Base-by-base conservation (phyloP, 116 monocot species). In the Posidonia oceanica region DNA sequence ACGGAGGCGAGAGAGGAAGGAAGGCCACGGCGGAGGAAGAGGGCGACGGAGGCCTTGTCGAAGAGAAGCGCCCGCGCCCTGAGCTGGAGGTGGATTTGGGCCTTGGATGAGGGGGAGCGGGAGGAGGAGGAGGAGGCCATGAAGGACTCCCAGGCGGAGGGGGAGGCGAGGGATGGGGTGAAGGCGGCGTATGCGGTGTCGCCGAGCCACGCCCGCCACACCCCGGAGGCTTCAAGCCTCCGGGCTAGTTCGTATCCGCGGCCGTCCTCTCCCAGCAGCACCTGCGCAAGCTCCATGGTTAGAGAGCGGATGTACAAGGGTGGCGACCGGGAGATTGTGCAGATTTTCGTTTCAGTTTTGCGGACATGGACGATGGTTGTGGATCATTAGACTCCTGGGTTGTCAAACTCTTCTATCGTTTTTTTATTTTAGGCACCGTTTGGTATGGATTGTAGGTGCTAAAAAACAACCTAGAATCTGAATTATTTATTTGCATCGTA, bases 141-240 rank as follows among this genome's bases (percentile, higher is more conserved):
- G 90, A 99, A 99, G 61, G 82, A 18, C 10, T 99, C 99, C 99
- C 99, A 99, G 18, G 99, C 64, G 20, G 88, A 71, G 14, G 86
- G 82, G 52, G 99, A 90, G 36, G 84, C 65, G 61, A 99, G 86
- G 60, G 65, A 78, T 48, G 63, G 85, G 18, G 71, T 63, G 80
- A 99, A 90, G 55, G 66, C 67, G 38, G 83, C 70, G 71, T 99
- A 90, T 36, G 80, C 80, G 29, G 85, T 64, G 68, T 93, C 99
- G 40, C 93, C 90, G 20, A 99, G 83, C 99, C 99, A 99, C 20
- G 82, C 57, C 6, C 88, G 81, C 99, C 99, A 99, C 39, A 86
- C 83, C 36, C 99, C 99, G 76, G 79, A 67, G 36, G 73, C 81
- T 12, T 99, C 99, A 61, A 99, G 73, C 51, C 76, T 56, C 70